Evolutionary conservation across 2,329 filamentous ascomycete genomes (phyloP), one percentile per base, ranked within the genome.

Genomic region (Alternaria viburni): DNA sequence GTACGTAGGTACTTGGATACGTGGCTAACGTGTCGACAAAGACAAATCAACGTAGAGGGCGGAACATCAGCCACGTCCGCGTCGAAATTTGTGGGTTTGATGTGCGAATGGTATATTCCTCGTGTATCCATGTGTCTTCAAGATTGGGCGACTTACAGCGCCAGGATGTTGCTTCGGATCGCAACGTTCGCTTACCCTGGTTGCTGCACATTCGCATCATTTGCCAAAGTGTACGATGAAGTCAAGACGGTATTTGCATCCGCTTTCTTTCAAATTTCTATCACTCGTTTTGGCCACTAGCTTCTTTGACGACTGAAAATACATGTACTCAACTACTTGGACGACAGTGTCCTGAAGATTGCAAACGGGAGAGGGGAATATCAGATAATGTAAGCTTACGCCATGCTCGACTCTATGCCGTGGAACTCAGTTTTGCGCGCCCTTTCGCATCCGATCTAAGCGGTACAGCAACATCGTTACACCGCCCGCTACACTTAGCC

Each of bases 181-280:
- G 32, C 32, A 57, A 61, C 58, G 44, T 61, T 61, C 58, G 58
- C 58, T 45, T 61, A 61, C 17, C 52, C 58, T 26, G 47, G 52
- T 21, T 44, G 28, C 21, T 44, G 51, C 45, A 30, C 28, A 32
- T 19, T 54, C 43, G 57, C 41, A 43, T 59, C 44, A 47, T 44
- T 45, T 41, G 52, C 49, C 57, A 19, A 59, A 32, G 41, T 23
- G 19, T 6, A 17, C 28, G 49, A 52, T 32, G 23, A 23, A 36
- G 19, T 36, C 49, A 41, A 52, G 49, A 52, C 49, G 49, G 30
- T n/a, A 25, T 21, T 21, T 36, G 13, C 17, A 25, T 52, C 28
- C 19, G 36, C 30, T 52, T 41, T 36, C 49, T 25, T 11, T 9
- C 17, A 23, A 21, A 10, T 25, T 41, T 13, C 30, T 15, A 17